Base-by-base conservation (phyloP, 75 land plant species). In the Sequoiadendron giganteum region DNA sequence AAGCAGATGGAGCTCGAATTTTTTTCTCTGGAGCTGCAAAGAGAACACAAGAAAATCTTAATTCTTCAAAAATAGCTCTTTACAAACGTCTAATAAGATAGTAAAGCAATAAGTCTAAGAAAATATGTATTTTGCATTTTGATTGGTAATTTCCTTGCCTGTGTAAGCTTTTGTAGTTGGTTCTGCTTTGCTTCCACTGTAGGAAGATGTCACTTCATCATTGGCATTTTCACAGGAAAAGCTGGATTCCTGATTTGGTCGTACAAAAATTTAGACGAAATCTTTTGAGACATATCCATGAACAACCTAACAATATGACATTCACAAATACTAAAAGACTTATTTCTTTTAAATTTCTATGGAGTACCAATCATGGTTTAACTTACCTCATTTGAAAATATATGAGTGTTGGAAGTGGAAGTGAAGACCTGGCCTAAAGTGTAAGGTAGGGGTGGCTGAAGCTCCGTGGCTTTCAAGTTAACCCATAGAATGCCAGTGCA, bases 1-100 rank as follows among this genome's bases (percentile, higher is more conserved):
- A 94, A 14, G 92, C 93, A 39, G 95, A 94, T 21, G 95, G 94
- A 79, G 93, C 92, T 0, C 95, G 91, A 47, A 93, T 94, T 81
- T 90, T 89, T 84, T 94, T 94, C 87, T 91, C 95, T 34, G 94
- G 93, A 10, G 94, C 95, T 94, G 93, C 86, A 52, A 52, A 52
- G 13, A 14, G 2, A 52, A 52, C 16, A 52, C 55, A 52, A 2
- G 55, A 14, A 52, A 52, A 52, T 2, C 15, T 52, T 52, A 13
- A 52, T 52, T 52, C 55, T 52, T 52, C 55, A 52, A 14, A 52
- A 14, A 15, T 13, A 52, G 0, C 1, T 52, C 2, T 13, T 0
- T 58, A 19, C 7, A 18, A 58, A 58, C 65, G 19, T 18, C 65
- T 58, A 16, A 19, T 56, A 2, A 16, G 18, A 16, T 36, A 16